Conservation (phyloP, 352 stramenopile species). For the Phytopythium delawarense region DNA sequence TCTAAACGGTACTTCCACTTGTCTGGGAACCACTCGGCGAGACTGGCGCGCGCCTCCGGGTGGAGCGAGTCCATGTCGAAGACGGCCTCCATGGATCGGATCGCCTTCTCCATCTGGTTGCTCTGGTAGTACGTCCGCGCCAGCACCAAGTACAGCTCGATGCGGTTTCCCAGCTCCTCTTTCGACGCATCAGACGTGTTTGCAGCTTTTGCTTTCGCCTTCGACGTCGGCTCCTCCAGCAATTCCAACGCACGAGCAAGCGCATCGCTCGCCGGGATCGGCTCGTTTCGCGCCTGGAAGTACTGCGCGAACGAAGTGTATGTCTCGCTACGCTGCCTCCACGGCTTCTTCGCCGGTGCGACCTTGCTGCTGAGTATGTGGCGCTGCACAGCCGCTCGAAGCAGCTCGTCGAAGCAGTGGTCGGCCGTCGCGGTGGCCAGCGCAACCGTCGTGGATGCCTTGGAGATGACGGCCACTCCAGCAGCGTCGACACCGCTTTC, state of each 20-base stretch:
- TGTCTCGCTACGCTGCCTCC: conserved; percentile 33
- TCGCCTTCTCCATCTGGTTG: conserved; percentile 78
- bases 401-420: conserved; percentile 48
- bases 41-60: conserved; percentile 43
- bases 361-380: conserved; percentile 8
- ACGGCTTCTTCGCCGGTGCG: conserved; percentile 28
- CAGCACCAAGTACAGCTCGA: conserved; percentile 52
- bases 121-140: conserved; percentile 59
- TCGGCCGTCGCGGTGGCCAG: conserved; percentile 27
- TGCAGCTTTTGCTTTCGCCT: not conserved
- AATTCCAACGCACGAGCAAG: conserved; percentile 49
- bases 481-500: conserved; percentile 11
- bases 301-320: conserved; percentile 44
- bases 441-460: conserved; percentile 7
- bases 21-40: conserved; percentile 57
- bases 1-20: conserved; percentile 76
- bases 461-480: not conserved
- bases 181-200: not conserved
- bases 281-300: conserved; percentile 41
- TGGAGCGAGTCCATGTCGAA: conserved; percentile 56
- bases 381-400: conserved; percentile 12
- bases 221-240: conserved; percentile 16
- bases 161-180: conserved; percentile 10
- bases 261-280: conserved; percentile 47
- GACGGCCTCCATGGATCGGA: conserved; percentile 63